Evolutionary conservation across 176 grass and related monocot genomes (phyloP).

Genomic region (Zea luxurians): DNA sequence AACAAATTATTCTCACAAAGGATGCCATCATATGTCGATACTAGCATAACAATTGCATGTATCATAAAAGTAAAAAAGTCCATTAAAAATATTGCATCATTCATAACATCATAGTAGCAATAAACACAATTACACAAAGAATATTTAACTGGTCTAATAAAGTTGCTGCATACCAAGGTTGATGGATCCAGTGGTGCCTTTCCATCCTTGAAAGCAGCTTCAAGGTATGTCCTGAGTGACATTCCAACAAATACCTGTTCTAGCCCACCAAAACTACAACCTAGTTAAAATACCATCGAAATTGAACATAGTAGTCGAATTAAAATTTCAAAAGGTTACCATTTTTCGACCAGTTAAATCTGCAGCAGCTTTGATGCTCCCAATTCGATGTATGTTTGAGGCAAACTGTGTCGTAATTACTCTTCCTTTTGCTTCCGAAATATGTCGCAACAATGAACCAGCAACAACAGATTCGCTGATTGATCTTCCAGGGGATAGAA

Average conservation of each 20-base stretch:
- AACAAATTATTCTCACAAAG: slow-evolving; percentile 24
- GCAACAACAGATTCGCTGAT: slow-evolving; percentile 93
- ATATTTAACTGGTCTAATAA: slow-evolving; percentile 24
- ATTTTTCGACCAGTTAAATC: slow-evolving; percentile 90
- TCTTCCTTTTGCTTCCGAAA: slow-evolving; percentile 97
- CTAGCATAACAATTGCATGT: slow-evolving; percentile 33
- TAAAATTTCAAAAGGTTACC: slow-evolving; percentile 46
- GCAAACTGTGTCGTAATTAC: slow-evolving; percentile 98
- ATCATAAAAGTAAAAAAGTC: slow-evolving; percentile 7
- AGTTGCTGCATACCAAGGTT: slow-evolving; percentile 70
- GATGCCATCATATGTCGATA: neutral
- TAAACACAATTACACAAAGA: neutral
- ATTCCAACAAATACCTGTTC: slow-evolving; percentile 96
- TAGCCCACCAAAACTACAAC: slow-evolving; percentile 36
- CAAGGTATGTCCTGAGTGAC: slow-evolving; percentile 96
- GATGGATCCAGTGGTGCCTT: slow-evolving; percentile 99
- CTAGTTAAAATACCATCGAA: slow-evolving; percentile 36
- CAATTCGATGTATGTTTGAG: slow-evolving; percentile 98
- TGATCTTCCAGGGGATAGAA: slow-evolving; percentile 97
- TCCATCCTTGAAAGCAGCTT: slow-evolving; percentile 99
- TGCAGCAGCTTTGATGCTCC: slow-evolving; percentile 96
- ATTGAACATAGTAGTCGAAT: slow-evolving; percentile 22
- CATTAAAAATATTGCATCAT: slow-evolving; percentile 19
- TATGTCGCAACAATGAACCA: slow-evolving; percentile 65
- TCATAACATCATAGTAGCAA: slow-evolving; percentile 2